phyloP scores from a whole-genome alignment of 2,329 filamentous ascomycete species.

The Pestalotiopsis sp. region DNA sequence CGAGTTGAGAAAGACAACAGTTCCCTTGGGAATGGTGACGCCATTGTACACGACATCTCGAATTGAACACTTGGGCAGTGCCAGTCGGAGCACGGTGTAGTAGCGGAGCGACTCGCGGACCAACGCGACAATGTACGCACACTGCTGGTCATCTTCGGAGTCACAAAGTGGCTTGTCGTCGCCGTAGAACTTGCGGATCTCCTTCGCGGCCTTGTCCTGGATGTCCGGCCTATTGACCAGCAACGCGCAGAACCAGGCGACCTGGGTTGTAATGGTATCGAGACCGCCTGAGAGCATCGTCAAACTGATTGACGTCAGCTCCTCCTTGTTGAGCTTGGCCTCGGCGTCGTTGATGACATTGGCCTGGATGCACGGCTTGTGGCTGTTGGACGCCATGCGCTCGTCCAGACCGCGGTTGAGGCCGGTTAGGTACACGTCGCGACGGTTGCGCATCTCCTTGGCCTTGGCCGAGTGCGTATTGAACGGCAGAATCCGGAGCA shows the following conservation, averaged over 20 bases:
- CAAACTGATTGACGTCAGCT: conserved; percentile 78
- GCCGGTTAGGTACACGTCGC: conserved; percentile 68
- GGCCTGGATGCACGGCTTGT: conserved; percentile 43
- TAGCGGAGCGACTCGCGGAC: conserved; percentile 64
- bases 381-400: conserved; percentile 39
- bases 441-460: conserved; percentile 62
- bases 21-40: conserved; percentile 60
- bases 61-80: conserved; percentile 62
- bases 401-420: conserved; percentile 60
- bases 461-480: conserved; percentile 48
- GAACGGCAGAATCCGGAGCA: conserved; percentile 63
- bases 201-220: conserved; percentile 68
- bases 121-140: conserved; percentile 62
- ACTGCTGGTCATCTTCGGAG: conserved; percentile 63
- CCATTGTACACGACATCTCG: conserved; percentile 61
- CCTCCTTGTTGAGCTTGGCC: conserved; percentile 50
- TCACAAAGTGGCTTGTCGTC: conserved; percentile 66
- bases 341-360: conserved; percentile 40
- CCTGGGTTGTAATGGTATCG: conserved; percentile 77
- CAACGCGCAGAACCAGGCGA: conserved; percentile 79
- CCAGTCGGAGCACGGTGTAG: conserved; percentile 64
- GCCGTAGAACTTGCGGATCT: conserved; percentile 50
- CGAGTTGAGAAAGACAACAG: conserved; percentile 66
- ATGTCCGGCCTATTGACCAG: conserved; percentile 69
- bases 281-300: conserved; percentile 82